These are phyloP conservation scores for Aspergillus candidus DNA, from an alignment of 2,329 filamentous ascomycete genomes.

Conservation along the genomic window DNA sequence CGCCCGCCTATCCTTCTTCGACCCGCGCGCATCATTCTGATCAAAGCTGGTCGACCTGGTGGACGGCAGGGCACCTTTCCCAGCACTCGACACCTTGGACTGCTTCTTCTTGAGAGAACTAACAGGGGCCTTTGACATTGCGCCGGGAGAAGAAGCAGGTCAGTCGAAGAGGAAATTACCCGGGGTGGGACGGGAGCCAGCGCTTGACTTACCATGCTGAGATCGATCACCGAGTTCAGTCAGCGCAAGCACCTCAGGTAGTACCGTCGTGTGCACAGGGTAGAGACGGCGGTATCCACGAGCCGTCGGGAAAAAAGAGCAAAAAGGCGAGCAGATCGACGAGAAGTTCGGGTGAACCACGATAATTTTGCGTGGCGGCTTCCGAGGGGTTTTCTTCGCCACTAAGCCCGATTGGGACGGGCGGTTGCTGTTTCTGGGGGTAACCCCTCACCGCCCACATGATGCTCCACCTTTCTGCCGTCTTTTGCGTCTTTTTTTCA, in stretches of 20 bases:
- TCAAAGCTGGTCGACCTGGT: conserved; percentile 18
- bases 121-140: conserved; percentile 22
- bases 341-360: conserved; percentile 3
- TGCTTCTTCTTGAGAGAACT: conserved; percentile 16
- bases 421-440: conserved; percentile 1
- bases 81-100: conserved; percentile 13
- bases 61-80: conserved; percentile 14
- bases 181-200: neutral
- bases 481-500: neutral
- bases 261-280: no score
- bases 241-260: no score
- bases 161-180: neutral
- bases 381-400: conserved; percentile 1
- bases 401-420: conserved; percentile 7
- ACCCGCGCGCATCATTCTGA: conserved; percentile 53
- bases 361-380: conserved; percentile 6
- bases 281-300: no score
- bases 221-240: no score
- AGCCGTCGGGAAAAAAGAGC: neutral
- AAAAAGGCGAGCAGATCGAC: conserved; percentile 1
- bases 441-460: conserved; percentile 16
- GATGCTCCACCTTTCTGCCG: conserved; percentile 1
- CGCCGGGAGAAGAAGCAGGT: no score
- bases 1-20: conserved; percentile 75
- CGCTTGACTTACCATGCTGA: conserved; percentile 2